Percentiles rank a stretch among this genome's conserved stretches.
phyloP scores from a whole-genome alignment of 768 basidiomycete species.

The Phanerochaete carnosa region DNA sequence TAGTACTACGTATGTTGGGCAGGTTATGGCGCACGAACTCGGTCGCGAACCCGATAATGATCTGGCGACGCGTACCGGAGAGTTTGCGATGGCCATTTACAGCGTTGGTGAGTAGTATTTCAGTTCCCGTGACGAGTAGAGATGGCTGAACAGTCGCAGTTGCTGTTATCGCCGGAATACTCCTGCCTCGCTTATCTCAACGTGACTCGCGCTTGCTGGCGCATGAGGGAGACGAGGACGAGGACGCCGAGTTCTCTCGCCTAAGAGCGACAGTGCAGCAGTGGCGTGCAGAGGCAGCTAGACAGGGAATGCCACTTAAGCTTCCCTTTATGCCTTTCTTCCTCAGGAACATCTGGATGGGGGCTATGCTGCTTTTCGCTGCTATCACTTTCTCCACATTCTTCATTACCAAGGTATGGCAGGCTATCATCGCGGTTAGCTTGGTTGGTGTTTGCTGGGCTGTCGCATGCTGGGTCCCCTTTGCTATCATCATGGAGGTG shows the following conservation, averaged over 20 bases:
- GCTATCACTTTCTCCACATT: slow-evolving; percentile 80
- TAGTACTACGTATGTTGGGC: slow-evolving; percentile 91
- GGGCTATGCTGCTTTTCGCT: slow-evolving; percentile 78
- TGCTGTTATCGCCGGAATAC: slow-evolving; percentile 76
- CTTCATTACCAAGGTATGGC: slow-evolving; percentile 76
- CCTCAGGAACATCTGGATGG: slow-evolving; percentile 91
- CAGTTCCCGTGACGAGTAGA: too few relatives aligned
- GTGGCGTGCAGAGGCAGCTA: slow-evolving; percentile 84
- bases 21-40: slow-evolving; percentile 85
- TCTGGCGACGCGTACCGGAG: slow-evolving; percentile 79
- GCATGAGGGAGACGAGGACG: slow-evolving; percentile 65
- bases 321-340: slow-evolving; percentile 90
- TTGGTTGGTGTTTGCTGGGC: slow-evolving; percentile 94
- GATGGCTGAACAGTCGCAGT: slow-evolving; percentile 61
- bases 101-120: slow-evolving; percentile 83
- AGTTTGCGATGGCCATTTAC: slow-evolving; percentile 86
- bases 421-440: slow-evolving; percentile 81
- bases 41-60: slow-evolving; percentile 76
- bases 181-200: slow-evolving; percentile 77
- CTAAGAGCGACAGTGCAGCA: slow-evolving; percentile 67
- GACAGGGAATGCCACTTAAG: slow-evolving; percentile 67
- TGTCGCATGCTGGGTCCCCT: slow-evolving; percentile 97
- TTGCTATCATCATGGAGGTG: slow-evolving; percentile 97
- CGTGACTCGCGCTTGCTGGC: slow-evolving; percentile 80
- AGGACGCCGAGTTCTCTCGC: slow-evolving; percentile 69